Evolutionary conservation across 371 early-diverging fungal species (phyloP), one percentile per base, ranked within the genome.

Genomic region (Capillidium rhysosporum): DNA sequence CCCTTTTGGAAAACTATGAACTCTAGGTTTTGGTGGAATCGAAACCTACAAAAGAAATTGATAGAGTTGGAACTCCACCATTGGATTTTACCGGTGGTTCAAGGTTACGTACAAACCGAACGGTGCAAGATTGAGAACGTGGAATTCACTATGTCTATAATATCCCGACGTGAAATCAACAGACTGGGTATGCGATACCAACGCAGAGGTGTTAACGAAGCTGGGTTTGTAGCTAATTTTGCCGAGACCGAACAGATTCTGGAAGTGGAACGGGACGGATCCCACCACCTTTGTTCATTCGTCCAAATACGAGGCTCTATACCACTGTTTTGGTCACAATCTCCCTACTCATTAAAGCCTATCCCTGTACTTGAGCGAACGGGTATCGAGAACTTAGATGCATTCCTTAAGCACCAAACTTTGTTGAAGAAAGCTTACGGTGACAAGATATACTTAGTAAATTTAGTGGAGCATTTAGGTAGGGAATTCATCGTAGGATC

Each of bases 261-360:
- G n/a, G 40, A 55, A 25, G n/a, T 34, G 25, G 43, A 38, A 16
- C 47, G 51, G 25, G 38, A 39, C 9, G 38, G 51, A 2, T 9
- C 18, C 10, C 54, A 51, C 68, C 54, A 63, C 24, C 59, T 61
- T 7, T 66, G 72, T 56, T 65, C 90, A 1, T 91, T 77, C 72
- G 80, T 96, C 10, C 99, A 99, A 62, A 82, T 92, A 1, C 81
- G 99, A 46, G 99, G 99, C 2, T 95, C 96, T 0, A 92, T 99
- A 58, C 99, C 99, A 20, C 65, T 98, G 10, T 86, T 73, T 57
- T 99, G 99, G 99, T 66, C 77, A 14, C 99, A 99, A 63, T 69
- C 80, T 47, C 81, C 86, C 61, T 87, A 87, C 57, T 73, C 74
- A 30, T 62, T 81, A 39, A 77, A 79, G 49, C 82, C 82, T 12